Conservation (phyloP, 2,329 filamentous ascomycete genomes). For the Chrysoporthe austroafricana region DNA sequence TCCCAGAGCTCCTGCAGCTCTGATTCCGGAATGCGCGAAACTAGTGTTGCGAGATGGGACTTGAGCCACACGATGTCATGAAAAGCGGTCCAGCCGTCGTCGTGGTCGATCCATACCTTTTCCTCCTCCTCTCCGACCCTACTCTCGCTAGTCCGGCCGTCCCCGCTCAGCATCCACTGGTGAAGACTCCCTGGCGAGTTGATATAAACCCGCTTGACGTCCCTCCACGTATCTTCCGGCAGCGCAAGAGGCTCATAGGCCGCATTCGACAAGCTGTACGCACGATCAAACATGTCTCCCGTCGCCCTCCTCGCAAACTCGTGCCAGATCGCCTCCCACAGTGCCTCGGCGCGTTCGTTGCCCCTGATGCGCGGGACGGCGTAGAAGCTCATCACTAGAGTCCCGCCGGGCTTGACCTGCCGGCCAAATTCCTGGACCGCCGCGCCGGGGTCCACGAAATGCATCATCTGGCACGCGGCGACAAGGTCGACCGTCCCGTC, state of each 20-base stretch:
- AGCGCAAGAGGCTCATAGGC: constrained; percentile 30
- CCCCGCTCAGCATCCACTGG: constrained; percentile 6
- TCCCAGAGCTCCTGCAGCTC: constrained; percentile 30
- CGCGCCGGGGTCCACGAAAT: constrained; percentile 31
- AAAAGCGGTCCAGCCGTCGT: constrained; percentile 27
- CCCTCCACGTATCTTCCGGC: constrained; percentile 27
- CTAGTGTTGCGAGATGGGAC: constrained; percentile 29
- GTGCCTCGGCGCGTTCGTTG: constrained; percentile 19
- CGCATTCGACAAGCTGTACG: constrained; percentile 20
- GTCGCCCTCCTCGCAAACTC: constrained; percentile 10
- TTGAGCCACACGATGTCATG: constrained; percentile 31
- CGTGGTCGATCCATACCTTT: constrained; percentile 29
- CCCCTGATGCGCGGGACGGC: constrained; percentile 23
- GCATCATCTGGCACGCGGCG: constrained; percentile 34
- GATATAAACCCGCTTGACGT: constrained; percentile 30
- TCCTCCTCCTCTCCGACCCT: constrained; percentile 28
- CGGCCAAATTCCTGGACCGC: constrained; percentile 33
- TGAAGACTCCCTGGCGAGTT: constrained; percentile 27
- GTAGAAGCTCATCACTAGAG: constrained; percentile 33
- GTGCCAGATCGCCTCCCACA: constrained; percentile 25
- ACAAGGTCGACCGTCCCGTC: constrained; percentile 32
- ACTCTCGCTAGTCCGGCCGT: constrained; percentile 1
- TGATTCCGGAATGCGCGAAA: constrained; percentile 24
- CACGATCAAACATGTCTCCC: neutral
- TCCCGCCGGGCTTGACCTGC: constrained; percentile 32